phyloP scores from a whole-genome alignment of 2,329 filamentous ascomycete genomes.

The Trichoderma cornu-damae region DNA sequence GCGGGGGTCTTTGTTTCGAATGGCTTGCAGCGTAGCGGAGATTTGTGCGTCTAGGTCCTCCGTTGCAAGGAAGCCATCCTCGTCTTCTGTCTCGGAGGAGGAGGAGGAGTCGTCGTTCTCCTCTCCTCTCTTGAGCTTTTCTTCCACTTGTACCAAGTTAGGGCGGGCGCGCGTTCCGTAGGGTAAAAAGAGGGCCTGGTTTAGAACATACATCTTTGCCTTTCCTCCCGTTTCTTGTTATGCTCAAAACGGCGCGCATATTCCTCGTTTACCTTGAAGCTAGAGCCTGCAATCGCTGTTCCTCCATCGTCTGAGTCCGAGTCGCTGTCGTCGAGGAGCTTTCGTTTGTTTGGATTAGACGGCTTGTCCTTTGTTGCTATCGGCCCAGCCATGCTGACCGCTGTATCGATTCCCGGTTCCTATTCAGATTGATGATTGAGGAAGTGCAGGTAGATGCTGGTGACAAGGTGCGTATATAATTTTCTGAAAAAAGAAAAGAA shows the following conservation, averaged over 20 bases:
- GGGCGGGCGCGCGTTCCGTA: background rate
- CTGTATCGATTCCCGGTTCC: constrained; percentile 14
- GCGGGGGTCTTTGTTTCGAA: constrained; percentile 83
- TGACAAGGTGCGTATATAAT: background rate
- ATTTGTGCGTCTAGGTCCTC: constrained; percentile 83
- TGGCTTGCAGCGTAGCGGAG: constrained; percentile 77
- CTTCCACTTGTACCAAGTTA: constrained; percentile 61
- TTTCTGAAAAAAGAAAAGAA: too few relatives aligned
- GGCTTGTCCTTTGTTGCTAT: constrained; percentile 19
- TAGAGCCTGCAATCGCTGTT: constrained; percentile 36
- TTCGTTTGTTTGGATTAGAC: constrained; percentile 39
- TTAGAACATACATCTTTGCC: constrained; percentile 55
- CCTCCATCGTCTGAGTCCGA: constrained; percentile 44
- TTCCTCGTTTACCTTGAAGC: constrained; percentile 82
- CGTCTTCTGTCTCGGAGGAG: constrained; percentile 80
- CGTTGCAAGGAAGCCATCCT: constrained; percentile 81
- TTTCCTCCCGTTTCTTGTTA: constrained; percentile 94
- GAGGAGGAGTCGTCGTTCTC: constrained; percentile 58
- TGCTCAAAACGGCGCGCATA: constrained; percentile 88
- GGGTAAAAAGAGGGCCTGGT: background rate
- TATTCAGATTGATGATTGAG: background rate
- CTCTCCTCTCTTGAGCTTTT: constrained; percentile 62
- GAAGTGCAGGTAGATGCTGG: background rate
- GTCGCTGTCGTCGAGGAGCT: constrained; percentile 53
- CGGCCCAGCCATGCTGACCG: constrained; percentile 21